Percentiles rank a stretch among this genome's conserved stretches.
phyloP scores from a whole-genome alignment of 1,284 basidiomycete species.

The Boletellus deceptivus region DNA sequence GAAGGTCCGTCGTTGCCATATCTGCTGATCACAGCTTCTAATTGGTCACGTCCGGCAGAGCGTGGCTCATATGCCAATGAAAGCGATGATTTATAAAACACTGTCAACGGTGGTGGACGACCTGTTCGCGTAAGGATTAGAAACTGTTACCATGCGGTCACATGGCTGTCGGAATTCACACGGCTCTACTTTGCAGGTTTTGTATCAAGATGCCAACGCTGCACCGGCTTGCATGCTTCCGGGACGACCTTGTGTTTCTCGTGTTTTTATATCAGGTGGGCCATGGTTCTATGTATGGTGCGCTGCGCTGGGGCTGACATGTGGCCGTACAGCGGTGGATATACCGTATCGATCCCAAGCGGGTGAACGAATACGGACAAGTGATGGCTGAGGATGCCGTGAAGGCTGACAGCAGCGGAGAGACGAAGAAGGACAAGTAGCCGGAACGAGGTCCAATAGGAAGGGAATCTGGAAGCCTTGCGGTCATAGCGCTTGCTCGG shows the following conservation, averaged over 20 bases:
- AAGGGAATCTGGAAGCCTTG: background rate
- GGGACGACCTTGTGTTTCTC: slow-evolving; percentile 90
- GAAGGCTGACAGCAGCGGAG: slow-evolving; percentile 38
- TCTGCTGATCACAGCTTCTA: slow-evolving; percentile 12
- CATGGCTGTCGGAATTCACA: slow-evolving; percentile 19
- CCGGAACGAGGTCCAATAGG: slow-evolving; percentile 5
- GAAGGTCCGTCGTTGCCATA: slow-evolving; percentile 54
- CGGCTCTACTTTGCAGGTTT: slow-evolving; percentile 51
- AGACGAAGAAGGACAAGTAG: slow-evolving; percentile 56
- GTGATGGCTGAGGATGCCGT: slow-evolving; percentile 58
- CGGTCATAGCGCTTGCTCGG: background rate
- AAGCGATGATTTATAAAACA: slow-evolving; percentile 95
- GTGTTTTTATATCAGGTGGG: slow-evolving; percentile 82
- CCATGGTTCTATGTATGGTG: slow-evolving; percentile 16
- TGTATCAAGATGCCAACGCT: slow-evolving; percentile 96
- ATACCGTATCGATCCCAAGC: slow-evolving; percentile 90
- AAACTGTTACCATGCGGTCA: slow-evolving; percentile 15
- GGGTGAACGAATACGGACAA: slow-evolving; percentile 95
- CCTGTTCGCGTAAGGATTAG: slow-evolving; percentile 73
- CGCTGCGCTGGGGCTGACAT: slow-evolving; percentile 13
- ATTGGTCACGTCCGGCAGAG: slow-evolving; percentile 47
- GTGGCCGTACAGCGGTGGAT: slow-evolving; percentile 74
- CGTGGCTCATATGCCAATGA: slow-evolving; percentile 93
- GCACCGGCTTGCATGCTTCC: slow-evolving; percentile 87
- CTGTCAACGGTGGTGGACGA: slow-evolving; percentile 90